Conservation (phyloP, 345 rosid genomes). For the Melaleuca quinquenervia region DNA sequence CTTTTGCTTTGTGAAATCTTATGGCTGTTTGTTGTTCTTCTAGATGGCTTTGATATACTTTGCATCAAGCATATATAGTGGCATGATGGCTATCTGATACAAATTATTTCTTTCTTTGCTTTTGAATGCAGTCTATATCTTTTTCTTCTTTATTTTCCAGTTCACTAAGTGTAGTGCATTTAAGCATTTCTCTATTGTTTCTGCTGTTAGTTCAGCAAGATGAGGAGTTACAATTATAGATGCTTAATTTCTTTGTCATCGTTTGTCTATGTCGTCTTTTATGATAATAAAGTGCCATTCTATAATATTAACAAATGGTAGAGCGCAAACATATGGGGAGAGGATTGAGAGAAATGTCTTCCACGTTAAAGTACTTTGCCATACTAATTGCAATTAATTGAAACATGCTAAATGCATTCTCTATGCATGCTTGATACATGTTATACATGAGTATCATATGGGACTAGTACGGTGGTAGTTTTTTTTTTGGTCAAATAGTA, state of each 20-base stretch:
- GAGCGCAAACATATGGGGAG: background rate
- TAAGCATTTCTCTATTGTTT: background rate
- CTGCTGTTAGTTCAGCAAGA: background rate
- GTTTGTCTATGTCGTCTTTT: background rate
- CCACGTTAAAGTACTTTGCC: background rate
- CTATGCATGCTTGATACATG: background rate
- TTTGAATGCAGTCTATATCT: background rate
- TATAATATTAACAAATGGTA: background rate
- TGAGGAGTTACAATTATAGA: background rate
- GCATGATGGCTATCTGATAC: background rate
- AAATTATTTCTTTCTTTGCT: background rate
- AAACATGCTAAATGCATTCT: background rate
- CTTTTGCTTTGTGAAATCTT: background rate
- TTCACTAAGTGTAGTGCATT: background rate
- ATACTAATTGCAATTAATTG: background rate
- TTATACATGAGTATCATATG: background rate
- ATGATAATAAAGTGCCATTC: background rate
- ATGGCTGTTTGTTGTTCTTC: background rate
- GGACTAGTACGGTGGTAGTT: background rate
- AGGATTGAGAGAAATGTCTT: background rate
- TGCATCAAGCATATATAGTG: background rate
- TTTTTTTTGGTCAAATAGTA: too few species aligned
- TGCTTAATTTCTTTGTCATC: background rate
- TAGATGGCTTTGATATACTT: background rate
- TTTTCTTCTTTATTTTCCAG: background rate